phyloP scores from a whole-genome alignment of 1,284 basidiomycete species.

The Ceratobasidium papillatum region DNA sequence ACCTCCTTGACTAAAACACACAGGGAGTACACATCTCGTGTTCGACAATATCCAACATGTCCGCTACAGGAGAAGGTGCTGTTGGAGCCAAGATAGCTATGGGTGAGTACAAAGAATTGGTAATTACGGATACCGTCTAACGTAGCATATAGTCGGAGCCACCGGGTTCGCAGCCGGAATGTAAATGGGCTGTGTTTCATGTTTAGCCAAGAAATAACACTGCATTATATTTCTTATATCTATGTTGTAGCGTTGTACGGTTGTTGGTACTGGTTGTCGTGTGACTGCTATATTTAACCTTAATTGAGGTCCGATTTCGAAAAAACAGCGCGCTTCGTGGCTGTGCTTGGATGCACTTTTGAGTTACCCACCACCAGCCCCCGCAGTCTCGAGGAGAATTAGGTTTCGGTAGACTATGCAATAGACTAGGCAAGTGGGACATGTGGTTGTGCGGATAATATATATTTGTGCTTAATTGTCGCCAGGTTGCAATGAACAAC shows the following conservation, averaged over 20 bases:
- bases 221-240: too few species aligned
- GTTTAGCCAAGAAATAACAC: too few species aligned
- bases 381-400: neutral
- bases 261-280: neutral
- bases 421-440: neutral
- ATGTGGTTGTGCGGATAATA: neutral
- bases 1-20: neutral
- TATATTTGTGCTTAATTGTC: neutral
- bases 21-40: conserved; percentile 36
- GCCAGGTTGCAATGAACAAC: conserved; percentile 33
- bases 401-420: conserved; percentile 19
- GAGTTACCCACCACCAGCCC: conserved; percentile 23
- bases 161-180: neutral
- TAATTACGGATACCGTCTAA: neutral
- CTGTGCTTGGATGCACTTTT: conserved; percentile 33
- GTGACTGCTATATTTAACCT: neutral
- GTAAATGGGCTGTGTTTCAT: too few species aligned
- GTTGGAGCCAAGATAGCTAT: neutral
- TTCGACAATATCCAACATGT: conserved; percentile 31
- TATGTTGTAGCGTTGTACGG: neutral
- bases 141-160: neutral
- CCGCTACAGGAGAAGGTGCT: conserved; percentile 29
- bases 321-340: neutral
- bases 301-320: neutral
- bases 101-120: neutral